These are phyloP conservation scores for Eucalyptus rudis DNA, from an alignment of 345 rosid genomes.

Conservation along the genomic window DNA sequence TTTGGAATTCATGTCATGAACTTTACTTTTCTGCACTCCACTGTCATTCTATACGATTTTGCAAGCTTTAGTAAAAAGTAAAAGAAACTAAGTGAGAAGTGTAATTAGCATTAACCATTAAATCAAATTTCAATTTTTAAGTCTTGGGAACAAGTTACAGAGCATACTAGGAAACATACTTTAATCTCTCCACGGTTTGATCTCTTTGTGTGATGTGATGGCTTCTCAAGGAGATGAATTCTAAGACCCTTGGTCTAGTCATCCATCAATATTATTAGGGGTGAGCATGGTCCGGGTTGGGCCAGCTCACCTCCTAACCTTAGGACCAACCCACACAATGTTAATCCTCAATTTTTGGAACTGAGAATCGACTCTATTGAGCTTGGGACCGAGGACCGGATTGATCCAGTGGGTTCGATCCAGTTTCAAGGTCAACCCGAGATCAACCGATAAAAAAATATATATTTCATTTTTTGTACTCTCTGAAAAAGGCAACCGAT, in stretches of 20 bases:
- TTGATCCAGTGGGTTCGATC: no score
- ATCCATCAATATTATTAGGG: not conserved
- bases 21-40: no score
- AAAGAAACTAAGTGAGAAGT: not conserved
- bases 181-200: not conserved
- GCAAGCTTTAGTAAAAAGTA: not conserved
- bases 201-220: not conserved
- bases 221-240: not conserved
- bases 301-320: no score
- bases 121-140: not conserved
- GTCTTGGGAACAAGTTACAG: not conserved
- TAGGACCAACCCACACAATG: no score
- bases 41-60: no score
- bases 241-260: not conserved
- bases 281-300: no score
- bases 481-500: no score
- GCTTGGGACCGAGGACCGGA: no score
- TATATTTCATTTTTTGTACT: no score
- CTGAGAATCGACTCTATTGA: no score
- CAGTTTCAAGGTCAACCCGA: fast-evolving
- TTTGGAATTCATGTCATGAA: not conserved
- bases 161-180: not conserved
- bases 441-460: no score
- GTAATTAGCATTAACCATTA: not conserved
- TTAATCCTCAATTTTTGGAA: no score